Conservation (phyloP, 129 eudicot species). For the Artemisia tridentata region DNA sequence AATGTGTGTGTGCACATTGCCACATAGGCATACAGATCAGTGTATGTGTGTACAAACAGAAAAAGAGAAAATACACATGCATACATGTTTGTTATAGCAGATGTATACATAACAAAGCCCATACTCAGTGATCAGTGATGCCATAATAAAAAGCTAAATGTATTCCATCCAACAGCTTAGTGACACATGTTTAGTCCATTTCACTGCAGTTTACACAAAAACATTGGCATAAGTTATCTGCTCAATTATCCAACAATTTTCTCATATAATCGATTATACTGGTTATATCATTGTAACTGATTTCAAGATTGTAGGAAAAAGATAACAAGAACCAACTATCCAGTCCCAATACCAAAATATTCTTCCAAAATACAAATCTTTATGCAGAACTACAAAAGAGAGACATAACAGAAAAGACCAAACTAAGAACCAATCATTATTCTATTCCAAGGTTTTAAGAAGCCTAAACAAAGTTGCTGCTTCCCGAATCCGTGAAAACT, state of each 20-base stretch:
- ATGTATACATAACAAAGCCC: too few species aligned
- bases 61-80: too few species aligned
- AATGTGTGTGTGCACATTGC: too few species aligned
- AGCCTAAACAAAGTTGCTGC: conserved; percentile 90
- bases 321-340: conserved; percentile 4
- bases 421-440: background rate
- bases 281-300: background rate
- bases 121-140: too few species aligned
- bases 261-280: background rate
- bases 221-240: background rate
- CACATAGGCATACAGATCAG: too few species aligned
- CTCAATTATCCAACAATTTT: background rate
- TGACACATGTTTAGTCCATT: background rate
- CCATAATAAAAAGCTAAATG: too few species aligned
- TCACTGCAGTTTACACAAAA: background rate
- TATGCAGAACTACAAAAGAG: conserved; percentile 21
- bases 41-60: too few species aligned
- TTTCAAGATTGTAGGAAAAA: background rate
- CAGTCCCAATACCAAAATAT: conserved; percentile 23
- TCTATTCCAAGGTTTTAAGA: conserved; percentile 74
- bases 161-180: background rate
- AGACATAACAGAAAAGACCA: background rate
- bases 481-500: conserved; percentile 93
- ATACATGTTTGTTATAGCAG: too few species aligned
- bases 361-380: conserved; percentile 26